Evolutionary conservation across 2,329 filamentous ascomycete genomes (phyloP).

Genomic region (Alternaria triticimaculans): DNA sequence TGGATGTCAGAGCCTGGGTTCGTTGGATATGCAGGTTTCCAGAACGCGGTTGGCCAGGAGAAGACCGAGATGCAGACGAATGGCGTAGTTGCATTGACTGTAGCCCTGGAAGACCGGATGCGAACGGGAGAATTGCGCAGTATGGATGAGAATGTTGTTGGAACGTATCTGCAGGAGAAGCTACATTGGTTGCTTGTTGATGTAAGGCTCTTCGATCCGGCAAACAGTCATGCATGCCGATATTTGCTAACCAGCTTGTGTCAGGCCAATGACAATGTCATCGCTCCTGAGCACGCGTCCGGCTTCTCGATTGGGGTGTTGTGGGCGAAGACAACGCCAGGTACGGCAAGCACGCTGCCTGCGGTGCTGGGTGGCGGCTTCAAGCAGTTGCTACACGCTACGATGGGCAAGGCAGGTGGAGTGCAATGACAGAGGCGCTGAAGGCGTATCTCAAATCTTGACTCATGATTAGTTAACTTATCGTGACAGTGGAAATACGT

Average conservation of each 20-base stretch:
- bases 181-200: neutral
- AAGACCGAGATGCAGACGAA: neutral
- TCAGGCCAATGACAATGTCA: conserved; percentile 30
- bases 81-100: neutral
- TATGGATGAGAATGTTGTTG: neutral
- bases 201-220: neutral
- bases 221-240: neutral
- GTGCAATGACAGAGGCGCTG: neutral
- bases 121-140: neutral
- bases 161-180: neutral
- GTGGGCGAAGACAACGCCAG: conserved; percentile 48
- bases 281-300: conserved; percentile 41
- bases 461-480: neutral
- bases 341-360: conserved; percentile 27
- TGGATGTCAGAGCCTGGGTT: neutral
- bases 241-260: neutral
- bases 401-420: neutral
- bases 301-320: conserved; percentile 51
- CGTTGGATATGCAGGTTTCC: neutral
- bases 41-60: neutral
- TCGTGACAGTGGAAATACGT: neutral
- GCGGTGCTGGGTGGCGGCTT: conserved; percentile 15
- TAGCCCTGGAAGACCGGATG: neutral
- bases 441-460: neutral
- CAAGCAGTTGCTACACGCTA: neutral